Base-by-base conservation (phyloP, 306 rosid genomes). In the Fragaria iinumae region DNA sequence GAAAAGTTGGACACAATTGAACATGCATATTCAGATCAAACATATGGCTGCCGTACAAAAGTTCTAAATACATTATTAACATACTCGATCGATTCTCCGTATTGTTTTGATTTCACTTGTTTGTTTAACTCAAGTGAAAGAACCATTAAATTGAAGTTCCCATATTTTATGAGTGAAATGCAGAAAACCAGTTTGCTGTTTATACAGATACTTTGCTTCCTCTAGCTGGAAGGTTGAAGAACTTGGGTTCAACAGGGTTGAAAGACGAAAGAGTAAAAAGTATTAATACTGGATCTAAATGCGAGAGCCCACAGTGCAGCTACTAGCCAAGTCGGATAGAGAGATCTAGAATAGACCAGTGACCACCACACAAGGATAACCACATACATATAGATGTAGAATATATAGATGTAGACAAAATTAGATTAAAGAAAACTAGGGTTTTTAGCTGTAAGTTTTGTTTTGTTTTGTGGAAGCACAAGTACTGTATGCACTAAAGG, bases 381-480 rank as follows among this genome's bases (percentile, higher is more conserved):
- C 11, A 45, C 49, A 45, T 45, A 43, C 6, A 20, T 55, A 9
- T 64, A 65, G 43, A 20, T 27, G 74, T 59, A 11, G 17, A 27
- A 25, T 60, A 21, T 25, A 27, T 5, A 81, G 79, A 79, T 38
- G 69, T 78, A 82, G 86, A 78, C 82, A 84, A 63, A 84, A 53
- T 13, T 45, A 75, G 41, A 25, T 48, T 81, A 71, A 52, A 77
- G 81, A 83, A 74, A 67, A 65, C 79, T 77, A 80, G 71, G 88
- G 59, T 78, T 83, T 88, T 88, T 65, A 83, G 88, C 71, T 64
- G 70, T 56, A 72, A 29, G 67, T 6, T 27, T 32, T 63, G 25
- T 25, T 25, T 27, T 52, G 77, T 75, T 57, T 59, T 47, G 80
- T 69, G 73, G 74, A 27, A 53, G 63, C 49, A 20, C 4, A 69